These are phyloP conservation scores for Ophiostoma tasmaniense DNA, from an alignment of 2,329 filamentous ascomycete genomes.

Conservation along the genomic window DNA sequence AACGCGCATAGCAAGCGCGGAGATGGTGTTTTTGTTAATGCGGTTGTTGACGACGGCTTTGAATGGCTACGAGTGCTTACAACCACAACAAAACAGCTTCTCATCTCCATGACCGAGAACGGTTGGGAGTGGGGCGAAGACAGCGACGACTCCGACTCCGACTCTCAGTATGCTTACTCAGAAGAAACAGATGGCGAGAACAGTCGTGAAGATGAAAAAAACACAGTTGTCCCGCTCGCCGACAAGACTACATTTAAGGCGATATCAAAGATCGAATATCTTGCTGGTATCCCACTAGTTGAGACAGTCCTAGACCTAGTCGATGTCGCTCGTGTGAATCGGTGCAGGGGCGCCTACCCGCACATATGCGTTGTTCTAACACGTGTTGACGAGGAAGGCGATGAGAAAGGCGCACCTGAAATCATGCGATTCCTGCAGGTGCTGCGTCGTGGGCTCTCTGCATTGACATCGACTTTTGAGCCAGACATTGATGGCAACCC, in stretches of 20 bases:
- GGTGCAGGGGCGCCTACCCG: conserved; percentile 22
- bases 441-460: conserved; percentile 16
- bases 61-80: conserved; percentile 30
- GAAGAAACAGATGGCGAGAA: not conserved
- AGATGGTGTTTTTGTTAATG: conserved; percentile 25
- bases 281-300: conserved; percentile 24
- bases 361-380: conserved; percentile 26
- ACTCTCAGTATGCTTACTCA: not conserved
- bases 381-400: conserved; percentile 23
- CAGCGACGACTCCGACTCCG: conserved; percentile 11
- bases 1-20: conserved; percentile 5
- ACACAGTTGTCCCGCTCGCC: not conserved
- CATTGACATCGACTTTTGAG: not conserved
- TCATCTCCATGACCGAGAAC: conserved; percentile 27
- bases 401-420: conserved; percentile 16
- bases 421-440: conserved; percentile 25
- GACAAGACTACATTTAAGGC: not conserved
- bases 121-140: conserved; percentile 26
- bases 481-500: conserved; percentile 20
- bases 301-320: conserved; percentile 24
- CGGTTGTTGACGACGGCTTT: conserved; percentile 28
- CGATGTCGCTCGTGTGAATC: conserved; percentile 26
- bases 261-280: conserved; percentile 14
- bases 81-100: conserved; percentile 26
- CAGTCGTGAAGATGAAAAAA: not conserved